Evolutionary conservation across 129 eudicot genomes (phyloP).

Genomic region (Logfia minima): DNA sequence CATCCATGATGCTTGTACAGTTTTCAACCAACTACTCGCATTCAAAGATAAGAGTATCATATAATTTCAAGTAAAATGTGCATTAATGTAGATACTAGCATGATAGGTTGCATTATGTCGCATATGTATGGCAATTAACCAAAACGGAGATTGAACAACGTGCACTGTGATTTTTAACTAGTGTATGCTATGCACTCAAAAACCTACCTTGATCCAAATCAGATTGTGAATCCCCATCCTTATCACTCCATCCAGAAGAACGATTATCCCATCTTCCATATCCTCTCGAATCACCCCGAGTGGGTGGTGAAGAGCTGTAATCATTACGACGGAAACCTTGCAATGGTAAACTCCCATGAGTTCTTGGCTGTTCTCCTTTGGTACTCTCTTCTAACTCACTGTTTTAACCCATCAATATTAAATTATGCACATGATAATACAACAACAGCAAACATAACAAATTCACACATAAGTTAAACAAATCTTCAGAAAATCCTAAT

Average conservation of each 20-base stretch:
- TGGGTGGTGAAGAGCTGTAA: constrained; percentile 78
- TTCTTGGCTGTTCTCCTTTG: constrained; percentile 22
- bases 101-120: neutral
- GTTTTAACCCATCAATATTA: neutral
- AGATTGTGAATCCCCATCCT: constrained; percentile 66
- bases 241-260: constrained; percentile 65
- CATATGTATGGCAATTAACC: neutral
- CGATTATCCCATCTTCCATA: constrained; percentile 77
- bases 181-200: neutral
- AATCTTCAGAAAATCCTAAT: neutral
- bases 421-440: neutral
- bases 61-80: neutral
- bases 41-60: constrained; percentile 3
- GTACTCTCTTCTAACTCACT: neutral
- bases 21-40: constrained; percentile 12
- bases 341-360: constrained; percentile 51
- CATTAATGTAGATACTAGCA: neutral
- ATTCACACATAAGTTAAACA: neutral
- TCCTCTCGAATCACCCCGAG: constrained; percentile 60
- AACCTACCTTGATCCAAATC: constrained; percentile 60
- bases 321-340: constrained; percentile 73
- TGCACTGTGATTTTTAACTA: too few relatives aligned
- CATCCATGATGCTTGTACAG: neutral
- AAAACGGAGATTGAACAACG: neutral
- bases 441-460: neutral